Percentiles rank a stretch among this genome's conserved stretches.
Evolutionary conservation across 495 filamentous ascomycete species (phyloP).

Genomic region (Niebla homalea): DNA sequence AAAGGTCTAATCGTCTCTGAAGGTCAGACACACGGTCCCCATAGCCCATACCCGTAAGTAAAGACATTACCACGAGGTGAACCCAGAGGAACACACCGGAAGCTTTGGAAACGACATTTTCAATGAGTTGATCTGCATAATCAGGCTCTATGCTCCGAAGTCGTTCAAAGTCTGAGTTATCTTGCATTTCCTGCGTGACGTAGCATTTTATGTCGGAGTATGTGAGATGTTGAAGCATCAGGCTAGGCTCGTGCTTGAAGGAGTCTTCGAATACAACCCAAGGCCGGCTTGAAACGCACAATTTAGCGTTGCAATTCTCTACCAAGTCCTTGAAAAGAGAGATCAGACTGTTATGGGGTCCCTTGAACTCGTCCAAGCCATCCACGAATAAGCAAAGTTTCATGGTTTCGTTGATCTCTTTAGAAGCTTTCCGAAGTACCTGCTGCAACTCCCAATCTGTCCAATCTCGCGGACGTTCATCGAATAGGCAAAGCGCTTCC

Average conservation of each 20-base stretch:
- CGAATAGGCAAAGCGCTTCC: not conserved
- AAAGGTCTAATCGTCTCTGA: slow-evolving; percentile 5
- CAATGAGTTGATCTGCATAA: slow-evolving; percentile 9
- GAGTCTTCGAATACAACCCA: slow-evolving; percentile 14
- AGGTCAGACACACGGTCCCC: slow-evolving; percentile 10
- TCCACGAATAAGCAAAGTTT: not conserved
- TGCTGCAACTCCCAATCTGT: not conserved
- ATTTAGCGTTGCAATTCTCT: not conserved
- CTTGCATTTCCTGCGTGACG: slow-evolving; percentile 12
- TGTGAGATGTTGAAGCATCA: slow-evolving; percentile 22
- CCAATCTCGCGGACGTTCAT: not conserved
- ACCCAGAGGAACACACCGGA: slow-evolving; percentile 34
- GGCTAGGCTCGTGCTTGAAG: slow-evolving; percentile 14
- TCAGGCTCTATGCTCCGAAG: slow-evolving; percentile 1
- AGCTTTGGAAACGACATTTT: slow-evolving; percentile 21
- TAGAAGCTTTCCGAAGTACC: not conserved
- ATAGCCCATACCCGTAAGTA: slow-evolving; percentile 4
- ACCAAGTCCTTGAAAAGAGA: not conserved
- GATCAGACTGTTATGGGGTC: not conserved
- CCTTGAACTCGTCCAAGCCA: slow-evolving; percentile 1
- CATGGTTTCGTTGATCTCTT: not conserved
- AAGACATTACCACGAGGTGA: slow-evolving; percentile 4
- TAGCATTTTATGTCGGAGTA: slow-evolving; percentile 19
- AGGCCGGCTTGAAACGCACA: slow-evolving; percentile 4
- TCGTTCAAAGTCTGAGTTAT: slow-evolving; percentile 7